phyloP scores from a whole-genome alignment of 179 eudicot genomes.

The Beta macrorhiza region DNA sequence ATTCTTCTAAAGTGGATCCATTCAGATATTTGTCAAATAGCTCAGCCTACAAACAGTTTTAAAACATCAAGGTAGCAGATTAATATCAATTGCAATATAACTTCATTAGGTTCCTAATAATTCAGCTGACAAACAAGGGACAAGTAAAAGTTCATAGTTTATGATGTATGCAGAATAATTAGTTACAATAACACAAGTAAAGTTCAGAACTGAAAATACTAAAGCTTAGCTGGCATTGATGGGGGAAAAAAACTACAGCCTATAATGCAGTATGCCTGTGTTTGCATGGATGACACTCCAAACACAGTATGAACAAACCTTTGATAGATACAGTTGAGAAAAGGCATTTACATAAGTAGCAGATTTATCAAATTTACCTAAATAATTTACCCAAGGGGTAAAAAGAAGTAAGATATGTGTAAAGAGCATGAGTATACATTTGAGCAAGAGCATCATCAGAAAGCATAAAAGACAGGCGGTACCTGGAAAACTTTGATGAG shows the following conservation, averaged over 20 bases:
- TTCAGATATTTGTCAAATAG: slow-evolving; percentile 89
- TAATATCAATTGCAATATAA: neutral
- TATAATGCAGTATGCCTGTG: neutral
- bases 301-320: neutral
- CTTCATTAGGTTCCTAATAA: neutral
- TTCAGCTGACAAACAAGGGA: neutral
- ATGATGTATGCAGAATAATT: neutral
- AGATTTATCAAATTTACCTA: neutral
- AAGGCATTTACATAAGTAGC: neutral
- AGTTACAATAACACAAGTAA: neutral
- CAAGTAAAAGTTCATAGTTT: too few relatives aligned
- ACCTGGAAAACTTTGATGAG: slow-evolving; percentile 99
- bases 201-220: neutral
- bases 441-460: neutral
- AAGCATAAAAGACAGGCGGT: slow-evolving; percentile 20
- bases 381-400: neutral
- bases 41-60: slow-evolving; percentile 72
- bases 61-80: neutral
- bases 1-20: slow-evolving; percentile 91
- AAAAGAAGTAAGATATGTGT: neutral
- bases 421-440: slow-evolving; percentile 5
- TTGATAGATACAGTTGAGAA: neutral
- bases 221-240: neutral
- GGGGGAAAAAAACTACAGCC: slow-evolving; percentile 4
- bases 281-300: neutral